A percentile compares a stretch with the other conserved stretches of the same genome.
Evolutionary conservation across 2,329 filamentous ascomycete genomes (phyloP).

Genomic region (Aspergillus sp.): DNA sequence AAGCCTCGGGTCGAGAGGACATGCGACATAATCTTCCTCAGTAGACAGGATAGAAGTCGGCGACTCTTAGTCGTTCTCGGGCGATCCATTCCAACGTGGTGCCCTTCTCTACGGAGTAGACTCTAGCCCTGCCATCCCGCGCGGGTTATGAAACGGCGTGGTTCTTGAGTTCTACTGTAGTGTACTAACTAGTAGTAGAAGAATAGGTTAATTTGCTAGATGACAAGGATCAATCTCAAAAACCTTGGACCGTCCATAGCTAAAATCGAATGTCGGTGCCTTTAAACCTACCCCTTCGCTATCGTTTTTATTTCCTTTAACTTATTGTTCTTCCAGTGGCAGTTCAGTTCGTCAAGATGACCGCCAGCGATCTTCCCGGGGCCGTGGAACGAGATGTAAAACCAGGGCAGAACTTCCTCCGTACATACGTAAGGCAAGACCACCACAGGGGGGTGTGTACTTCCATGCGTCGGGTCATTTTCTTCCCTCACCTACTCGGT

Average conservation of each 20-base stretch:
- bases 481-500: constrained; percentile 1
- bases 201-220: constrained; percentile 5
- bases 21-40: too few species aligned
- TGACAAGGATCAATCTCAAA: neutral
- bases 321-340: neutral
- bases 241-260: neutral
- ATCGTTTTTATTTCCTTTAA: neutral
- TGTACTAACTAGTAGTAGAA: neutral
- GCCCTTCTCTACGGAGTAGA: neutral
- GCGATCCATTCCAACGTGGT: constrained; percentile 11
- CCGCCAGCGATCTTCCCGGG: neutral
- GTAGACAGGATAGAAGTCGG: neutral
- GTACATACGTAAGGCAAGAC: neutral
- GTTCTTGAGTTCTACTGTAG: constrained; percentile 8
- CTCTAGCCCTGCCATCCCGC: constrained; percentile 9
- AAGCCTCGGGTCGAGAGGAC: too few species aligned
- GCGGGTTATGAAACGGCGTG: constrained; percentile 10
- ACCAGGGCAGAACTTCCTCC: too few species aligned
- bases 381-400: too few species aligned
- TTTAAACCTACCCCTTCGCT: neutral
- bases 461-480: constrained; percentile 6
- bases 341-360: neutral
- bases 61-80: constrained; percentile 5
- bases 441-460: neutral
- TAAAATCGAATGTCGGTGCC: constrained; percentile 2